Conservation (phyloP, 371 early-diverging fungal species). For the Apophysomyces variabilis region DNA sequence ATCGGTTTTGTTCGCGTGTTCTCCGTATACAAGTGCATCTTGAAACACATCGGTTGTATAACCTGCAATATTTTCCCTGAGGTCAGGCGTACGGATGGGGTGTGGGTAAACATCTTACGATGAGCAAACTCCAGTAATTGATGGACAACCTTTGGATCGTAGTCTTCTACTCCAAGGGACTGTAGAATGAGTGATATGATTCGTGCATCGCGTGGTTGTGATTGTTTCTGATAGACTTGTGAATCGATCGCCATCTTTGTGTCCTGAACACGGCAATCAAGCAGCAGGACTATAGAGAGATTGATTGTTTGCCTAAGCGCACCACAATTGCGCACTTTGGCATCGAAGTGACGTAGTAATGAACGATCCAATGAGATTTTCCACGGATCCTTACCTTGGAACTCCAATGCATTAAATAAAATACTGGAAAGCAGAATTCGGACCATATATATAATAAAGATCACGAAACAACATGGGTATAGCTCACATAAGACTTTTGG, state of each 20-base stretch:
- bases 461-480: no score
- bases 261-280: neutral
- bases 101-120: constrained; percentile 47
- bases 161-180: constrained; percentile 93
- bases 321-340: no score
- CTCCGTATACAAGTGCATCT: constrained; percentile 94
- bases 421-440: no score
- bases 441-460: no score
- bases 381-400: no score
- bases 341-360: no score
- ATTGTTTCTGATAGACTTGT: constrained; percentile 13
- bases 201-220: constrained; percentile 87
- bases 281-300: neutral
- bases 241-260: constrained; percentile 14
- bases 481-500: no score
- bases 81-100: neutral
- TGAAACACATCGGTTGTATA: constrained; percentile 94
- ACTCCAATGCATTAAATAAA: no score
- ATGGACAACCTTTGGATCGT: constrained; percentile 95
- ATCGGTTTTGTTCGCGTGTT: constrained; percentile 87
- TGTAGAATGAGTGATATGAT: constrained; percentile 92
- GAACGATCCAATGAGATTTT: no score
- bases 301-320: no score
- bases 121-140: constrained; percentile 97
- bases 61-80: constrained; percentile 54